Base-by-base conservation (phyloP, 202 grass and related monocot species). In the Musa balbisiana region DNA sequence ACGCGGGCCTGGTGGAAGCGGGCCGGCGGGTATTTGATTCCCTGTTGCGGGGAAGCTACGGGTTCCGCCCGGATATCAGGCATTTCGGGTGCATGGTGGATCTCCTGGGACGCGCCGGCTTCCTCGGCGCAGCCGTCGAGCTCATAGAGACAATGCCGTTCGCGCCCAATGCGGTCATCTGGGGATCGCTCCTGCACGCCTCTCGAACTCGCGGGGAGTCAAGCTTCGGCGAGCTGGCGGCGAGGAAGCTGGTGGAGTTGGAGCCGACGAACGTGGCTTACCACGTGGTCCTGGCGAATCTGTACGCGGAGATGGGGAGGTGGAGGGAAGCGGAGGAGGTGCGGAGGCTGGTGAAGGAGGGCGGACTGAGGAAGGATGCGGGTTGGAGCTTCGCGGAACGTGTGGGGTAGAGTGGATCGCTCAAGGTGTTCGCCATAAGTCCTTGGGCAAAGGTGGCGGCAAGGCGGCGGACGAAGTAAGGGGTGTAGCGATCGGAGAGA, bases 1-100 rank as follows among this genome's bases (percentile, higher is more conserved):
- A 80, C 23, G 60, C 55, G 8, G 58, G 69, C 16, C 21, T 73
- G 49, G 69, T 80, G 0, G 69, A 63, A 2, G 17, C 55, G 0
- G 78, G 58, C 1, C 9, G 58, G 50, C 16, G 21, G 59, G 24
- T 73, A 16, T 80, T 80, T 2, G 15, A 64, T 2, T 29, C 59
- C 21, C 16, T 55, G 27, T 27, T 64, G 69, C 22, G 19, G 0
- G 49, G 58, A 15, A 43, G 53, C 10, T 80, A 73, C 56, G 78
- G 56, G 8, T 63, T 80, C 17, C 29, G 62, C 21, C 78, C 78
- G 1, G 49, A 9, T 14, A 73, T 80, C 69, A 52, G 52, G 24
- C 78, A 80, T 55, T 80, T 64, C 55, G 69, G 78, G 24, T 80
- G 78, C 69, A 73, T 80, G 69, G 69, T 80, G 33, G 68, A 80